phyloP scores from a whole-genome alignment of 352 stramenopile genomes.

The Globisporangium alternatum region DNA sequence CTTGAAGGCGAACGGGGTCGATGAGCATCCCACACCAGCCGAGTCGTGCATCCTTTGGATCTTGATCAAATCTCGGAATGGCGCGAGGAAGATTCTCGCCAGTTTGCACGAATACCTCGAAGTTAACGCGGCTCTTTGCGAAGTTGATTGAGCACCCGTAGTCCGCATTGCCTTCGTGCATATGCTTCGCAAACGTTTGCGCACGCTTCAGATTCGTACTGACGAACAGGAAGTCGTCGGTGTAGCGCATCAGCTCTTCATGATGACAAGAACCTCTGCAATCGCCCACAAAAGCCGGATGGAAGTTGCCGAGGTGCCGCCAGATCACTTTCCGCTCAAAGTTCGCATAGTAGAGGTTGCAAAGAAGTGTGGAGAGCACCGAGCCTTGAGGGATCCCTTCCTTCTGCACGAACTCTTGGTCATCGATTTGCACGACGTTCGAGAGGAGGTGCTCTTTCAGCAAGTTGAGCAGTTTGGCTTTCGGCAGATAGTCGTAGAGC shows the following conservation, averaged over 20 bases:
- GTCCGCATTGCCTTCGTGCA: slow-evolving; percentile 57
- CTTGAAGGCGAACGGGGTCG: slow-evolving; percentile 45
- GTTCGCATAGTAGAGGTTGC: slow-evolving; percentile 79
- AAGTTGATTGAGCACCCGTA: slow-evolving; percentile 38
- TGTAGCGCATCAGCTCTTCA: slow-evolving; percentile 71
- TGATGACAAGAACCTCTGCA: slow-evolving; percentile 29
- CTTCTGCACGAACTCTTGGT: slow-evolving; percentile 46
- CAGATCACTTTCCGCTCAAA: slow-evolving; percentile 64
- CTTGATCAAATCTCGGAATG: slow-evolving; percentile 23
- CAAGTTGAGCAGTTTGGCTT: slow-evolving; percentile 41
- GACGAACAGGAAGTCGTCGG: slow-evolving; percentile 76
- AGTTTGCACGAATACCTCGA: slow-evolving; percentile 20
- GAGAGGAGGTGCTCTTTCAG: slow-evolving; percentile 63
- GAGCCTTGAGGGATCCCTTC: slow-evolving; percentile 82
- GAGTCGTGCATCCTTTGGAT: slow-evolving; percentile 18
- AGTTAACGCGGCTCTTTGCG: slow-evolving; percentile 68
- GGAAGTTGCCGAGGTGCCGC: slow-evolving; percentile 32
- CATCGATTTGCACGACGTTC: slow-evolving; percentile 57
- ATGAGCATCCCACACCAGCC: slow-evolving; percentile 74
- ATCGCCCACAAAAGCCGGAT: slow-evolving; percentile 8
- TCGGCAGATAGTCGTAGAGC: slow-evolving; percentile 70
- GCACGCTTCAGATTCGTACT: slow-evolving; percentile 51
- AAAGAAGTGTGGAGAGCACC: slow-evolving; percentile 75
- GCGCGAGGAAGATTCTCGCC: not conserved
- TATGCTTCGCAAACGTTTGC: slow-evolving; percentile 45